Evolutionary conservation across 768 basidiomycete genomes (phyloP).

Genomic region (Hericium rajendrae): DNA sequence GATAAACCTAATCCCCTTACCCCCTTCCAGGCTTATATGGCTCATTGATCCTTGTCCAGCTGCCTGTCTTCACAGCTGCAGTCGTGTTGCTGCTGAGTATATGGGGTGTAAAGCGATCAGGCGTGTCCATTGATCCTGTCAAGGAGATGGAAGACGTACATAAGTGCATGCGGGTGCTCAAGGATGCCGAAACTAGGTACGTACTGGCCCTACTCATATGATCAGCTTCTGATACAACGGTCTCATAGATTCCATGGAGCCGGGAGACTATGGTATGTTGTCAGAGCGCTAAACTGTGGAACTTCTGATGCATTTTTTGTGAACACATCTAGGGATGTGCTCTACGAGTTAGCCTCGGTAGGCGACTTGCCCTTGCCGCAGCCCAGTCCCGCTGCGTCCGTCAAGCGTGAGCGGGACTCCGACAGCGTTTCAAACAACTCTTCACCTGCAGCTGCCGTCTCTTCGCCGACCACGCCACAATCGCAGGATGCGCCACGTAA

Average conservation of each 20-base stretch:
- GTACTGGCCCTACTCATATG: background rate
- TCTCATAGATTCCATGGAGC: conserved; percentile 35
- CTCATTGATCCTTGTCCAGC: conserved; percentile 11
- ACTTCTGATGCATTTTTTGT: background rate
- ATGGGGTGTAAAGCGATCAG: conserved; percentile 27
- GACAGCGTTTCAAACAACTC: conserved; percentile 31
- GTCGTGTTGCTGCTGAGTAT: conserved; percentile 36
- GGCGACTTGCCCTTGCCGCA: conserved; percentile 63
- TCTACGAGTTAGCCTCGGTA: conserved; percentile 62
- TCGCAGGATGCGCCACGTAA: background rate
- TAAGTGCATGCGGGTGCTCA: conserved; percentile 13
- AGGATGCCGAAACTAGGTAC: conserved; percentile 8
- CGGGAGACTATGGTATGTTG: conserved; percentile 37
- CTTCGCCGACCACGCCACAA: background rate
- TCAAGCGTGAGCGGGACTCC: conserved; percentile 57
- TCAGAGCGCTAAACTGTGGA: background rate
- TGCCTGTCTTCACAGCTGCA: conserved; percentile 27
- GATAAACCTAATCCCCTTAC: background rate
- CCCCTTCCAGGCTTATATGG: background rate
- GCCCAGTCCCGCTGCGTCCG: conserved; percentile 36
- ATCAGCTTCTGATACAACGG: too few species aligned
- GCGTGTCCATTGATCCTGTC: conserved; percentile 3
- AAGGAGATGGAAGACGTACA: conserved; percentile 16
- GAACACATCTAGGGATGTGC: conserved; percentile 44
- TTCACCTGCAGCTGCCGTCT: conserved; percentile 1